phyloP scores from a whole-genome alignment of 495 filamentous ascomycete genomes.

The Oleoguttula mirabilis region DNA sequence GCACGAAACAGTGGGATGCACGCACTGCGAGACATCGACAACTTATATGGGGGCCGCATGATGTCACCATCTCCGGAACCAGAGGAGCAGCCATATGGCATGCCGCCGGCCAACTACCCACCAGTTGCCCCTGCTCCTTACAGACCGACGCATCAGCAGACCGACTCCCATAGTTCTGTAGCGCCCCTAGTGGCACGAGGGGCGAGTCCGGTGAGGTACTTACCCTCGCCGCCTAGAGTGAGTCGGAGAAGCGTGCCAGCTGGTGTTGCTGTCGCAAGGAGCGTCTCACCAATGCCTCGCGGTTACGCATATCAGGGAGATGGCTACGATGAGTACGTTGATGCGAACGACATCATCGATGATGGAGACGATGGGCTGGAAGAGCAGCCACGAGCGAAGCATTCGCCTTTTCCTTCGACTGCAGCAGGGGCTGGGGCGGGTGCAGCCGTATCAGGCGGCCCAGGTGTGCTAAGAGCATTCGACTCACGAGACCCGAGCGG shows the following conservation, averaged over 20 bases:
- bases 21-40: conserved; percentile 44
- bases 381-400: conserved; percentile 20
- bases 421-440: conserved; percentile 31
- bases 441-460: conserved; percentile 10
- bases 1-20: conserved; percentile 46
- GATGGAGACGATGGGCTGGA: conserved; percentile 72
- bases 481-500: conserved; percentile 33
- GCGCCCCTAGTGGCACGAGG: conserved; percentile 1
- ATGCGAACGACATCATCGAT: conserved; percentile 70
- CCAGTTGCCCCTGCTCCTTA: too few species aligned
- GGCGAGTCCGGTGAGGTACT: not conserved
- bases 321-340: conserved; percentile 42
- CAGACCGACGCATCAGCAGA: not conserved
- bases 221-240: not conserved
- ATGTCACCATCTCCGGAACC: conserved; percentile 23
- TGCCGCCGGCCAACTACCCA: too few species aligned
- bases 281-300: not conserved
- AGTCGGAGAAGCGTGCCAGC: not conserved
- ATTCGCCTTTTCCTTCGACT: conserved; percentile 15
- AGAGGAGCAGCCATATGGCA: conserved; percentile 25
- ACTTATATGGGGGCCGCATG: conserved; percentile 18
- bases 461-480: conserved; percentile 26
- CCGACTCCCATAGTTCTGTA: conserved; percentile 5
- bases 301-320: conserved; percentile 14
- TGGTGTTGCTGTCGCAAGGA: not conserved